These are phyloP conservation scores for Corchorus capsularis DNA, from an alignment of 345 rosid genomes.

Conservation along the genomic window DNA sequence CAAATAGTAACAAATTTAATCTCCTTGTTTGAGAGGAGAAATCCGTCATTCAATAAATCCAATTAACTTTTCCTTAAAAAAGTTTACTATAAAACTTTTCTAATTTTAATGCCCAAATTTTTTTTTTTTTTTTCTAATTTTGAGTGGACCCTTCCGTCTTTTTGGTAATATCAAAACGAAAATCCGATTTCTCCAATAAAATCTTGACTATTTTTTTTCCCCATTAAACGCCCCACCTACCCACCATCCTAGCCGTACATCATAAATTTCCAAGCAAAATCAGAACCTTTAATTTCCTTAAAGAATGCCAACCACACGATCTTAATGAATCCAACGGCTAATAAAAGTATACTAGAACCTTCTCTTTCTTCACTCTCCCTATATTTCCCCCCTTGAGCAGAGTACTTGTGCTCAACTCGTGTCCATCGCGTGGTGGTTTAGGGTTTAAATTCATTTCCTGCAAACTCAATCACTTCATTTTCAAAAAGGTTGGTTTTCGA, in stretches of 20 bases:
- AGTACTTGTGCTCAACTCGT: conserved; percentile 57
- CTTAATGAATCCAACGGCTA: conserved; percentile 38
- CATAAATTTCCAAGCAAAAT: conserved; percentile 13
- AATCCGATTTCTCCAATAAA: conserved; percentile 15
- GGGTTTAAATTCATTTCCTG: neutral
- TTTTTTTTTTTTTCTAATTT: neutral
- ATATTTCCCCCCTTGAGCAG: conserved; percentile 4
- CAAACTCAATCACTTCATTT: neutral
- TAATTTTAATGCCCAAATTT: no score
- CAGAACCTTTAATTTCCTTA: conserved; percentile 18
- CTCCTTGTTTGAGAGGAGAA: neutral
- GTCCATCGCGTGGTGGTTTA: conserved; percentile 28
- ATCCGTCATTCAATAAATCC: conserved; percentile 3
- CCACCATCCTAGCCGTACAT: conserved; percentile 25
- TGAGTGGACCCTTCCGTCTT: conserved; percentile 28
- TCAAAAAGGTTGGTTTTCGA: neutral
- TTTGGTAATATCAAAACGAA: neutral
- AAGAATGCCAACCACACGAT: conserved; percentile 43
- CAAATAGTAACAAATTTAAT: neutral
- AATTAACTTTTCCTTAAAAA: neutral
- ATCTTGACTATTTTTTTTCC: conserved; percentile 29
- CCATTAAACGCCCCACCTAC: conserved; percentile 24
- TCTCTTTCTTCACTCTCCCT: conserved; percentile 31
- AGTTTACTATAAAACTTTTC: neutral
- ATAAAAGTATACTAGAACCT: conserved; percentile 48